Evolutionary conservation across 306 rosid species (phyloP).

Genomic region (Corylus americana): DNA sequence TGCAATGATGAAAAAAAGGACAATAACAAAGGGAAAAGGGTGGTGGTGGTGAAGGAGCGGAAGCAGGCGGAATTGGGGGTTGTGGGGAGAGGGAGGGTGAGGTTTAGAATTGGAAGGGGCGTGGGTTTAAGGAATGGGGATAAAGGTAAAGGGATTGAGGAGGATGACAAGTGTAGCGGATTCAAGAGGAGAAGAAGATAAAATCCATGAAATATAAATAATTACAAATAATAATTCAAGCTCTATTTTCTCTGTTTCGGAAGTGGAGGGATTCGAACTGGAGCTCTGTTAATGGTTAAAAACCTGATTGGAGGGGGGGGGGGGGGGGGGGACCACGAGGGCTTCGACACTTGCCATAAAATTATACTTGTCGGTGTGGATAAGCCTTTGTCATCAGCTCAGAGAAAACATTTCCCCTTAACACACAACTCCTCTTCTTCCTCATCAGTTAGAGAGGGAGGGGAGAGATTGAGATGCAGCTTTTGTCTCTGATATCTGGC

Average conservation of each 20-base stretch:
- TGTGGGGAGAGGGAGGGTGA: constrained; percentile 45
- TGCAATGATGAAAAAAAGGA: not conserved
- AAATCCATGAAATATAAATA: not conserved
- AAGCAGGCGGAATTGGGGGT: constrained; percentile 25
- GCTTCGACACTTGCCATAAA: not conserved
- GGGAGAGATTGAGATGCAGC: constrained; percentile 39
- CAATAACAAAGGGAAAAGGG: constrained; percentile 4
- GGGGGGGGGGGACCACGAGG: not conserved
- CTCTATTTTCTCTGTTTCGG: not conserved
- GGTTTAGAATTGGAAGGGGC: constrained; percentile 41
- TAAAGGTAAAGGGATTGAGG: constrained; percentile 9
- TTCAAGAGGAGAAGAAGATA: constrained; percentile 22
- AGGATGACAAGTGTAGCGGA: constrained; percentile 29
- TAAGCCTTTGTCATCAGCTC: too few relatives aligned
- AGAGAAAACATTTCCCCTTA: not conserved
- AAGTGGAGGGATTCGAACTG: not conserved
- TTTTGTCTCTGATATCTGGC: constrained; percentile 30
- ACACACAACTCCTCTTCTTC: not conserved
- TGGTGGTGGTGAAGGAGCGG: constrained; percentile 30
- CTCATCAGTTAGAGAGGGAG: not conserved
- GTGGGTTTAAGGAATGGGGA: too few relatives aligned
- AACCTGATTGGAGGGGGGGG: not conserved
- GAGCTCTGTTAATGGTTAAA: not conserved
- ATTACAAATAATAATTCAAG: not conserved
- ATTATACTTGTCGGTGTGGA: too few relatives aligned